These are phyloP conservation scores for Saccharomycopsis schoenii DNA, from an alignment of 805 yeast genomes.

Conservation along the genomic window DNA sequence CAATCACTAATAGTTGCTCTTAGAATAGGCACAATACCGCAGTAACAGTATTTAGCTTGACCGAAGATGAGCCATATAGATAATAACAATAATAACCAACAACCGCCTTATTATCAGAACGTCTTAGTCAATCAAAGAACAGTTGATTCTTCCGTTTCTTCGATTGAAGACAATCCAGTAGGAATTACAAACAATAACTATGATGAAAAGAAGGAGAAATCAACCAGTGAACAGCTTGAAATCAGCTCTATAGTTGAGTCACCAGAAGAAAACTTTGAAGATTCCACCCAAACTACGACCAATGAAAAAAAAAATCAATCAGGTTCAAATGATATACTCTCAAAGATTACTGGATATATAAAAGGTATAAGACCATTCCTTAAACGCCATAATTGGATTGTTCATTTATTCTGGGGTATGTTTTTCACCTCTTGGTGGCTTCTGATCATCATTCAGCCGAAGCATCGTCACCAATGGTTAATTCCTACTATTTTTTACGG, in stretches of 20 bases:
- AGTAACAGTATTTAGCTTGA: not conserved
- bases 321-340: not conserved
- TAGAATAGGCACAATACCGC: not conserved
- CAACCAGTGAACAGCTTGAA: not conserved
- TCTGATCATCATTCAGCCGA: slow-evolving; percentile 40
- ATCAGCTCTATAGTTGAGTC: not conserved
- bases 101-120: not conserved
- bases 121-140: not conserved
- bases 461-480: slow-evolving; percentile 43
- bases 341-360: not conserved
- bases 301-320: not conserved
- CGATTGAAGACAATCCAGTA: not conserved
- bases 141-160: not conserved
- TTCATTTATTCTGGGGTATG: slow-evolving; percentile 25
- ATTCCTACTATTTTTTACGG: slow-evolving; percentile 48
- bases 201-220: not conserved
- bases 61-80: not conserved
- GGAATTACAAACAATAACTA: not conserved
- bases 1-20: not conserved
- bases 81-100: not conserved
- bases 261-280: not conserved
- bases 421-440: slow-evolving; percentile 51
- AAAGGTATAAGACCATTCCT: not conserved
- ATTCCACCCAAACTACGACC: not conserved
- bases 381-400: slow-evolving; percentile 20